Evolutionary conservation across 495 filamentous ascomycete genomes (phyloP).

Genomic region (Penicillium cinerascens): DNA sequence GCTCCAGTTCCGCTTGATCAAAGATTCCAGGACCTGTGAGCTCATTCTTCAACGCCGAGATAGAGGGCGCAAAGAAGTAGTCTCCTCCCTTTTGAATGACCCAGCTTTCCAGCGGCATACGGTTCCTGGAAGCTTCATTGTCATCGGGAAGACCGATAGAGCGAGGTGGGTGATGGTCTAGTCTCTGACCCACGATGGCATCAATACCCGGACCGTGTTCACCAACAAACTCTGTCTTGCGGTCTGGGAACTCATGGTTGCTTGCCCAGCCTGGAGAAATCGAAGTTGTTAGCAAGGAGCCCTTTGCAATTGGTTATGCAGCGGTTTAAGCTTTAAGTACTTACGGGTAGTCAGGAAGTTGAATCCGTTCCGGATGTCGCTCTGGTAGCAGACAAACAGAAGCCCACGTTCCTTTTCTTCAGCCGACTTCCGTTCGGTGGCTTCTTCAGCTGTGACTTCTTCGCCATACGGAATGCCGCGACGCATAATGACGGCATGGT

Average conservation of each 20-base stretch:
- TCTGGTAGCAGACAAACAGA: conserved; percentile 24
- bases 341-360: conserved; percentile 20
- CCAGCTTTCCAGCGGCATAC: conserved; percentile 14
- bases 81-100: conserved; percentile 19
- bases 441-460: neutral
- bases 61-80: conserved; percentile 25
- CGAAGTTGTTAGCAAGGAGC: too few relatives aligned
- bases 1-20: too few relatives aligned
- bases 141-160: conserved; percentile 15
- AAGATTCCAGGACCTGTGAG: neutral
- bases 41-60: neutral
- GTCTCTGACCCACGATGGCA: conserved; percentile 19
- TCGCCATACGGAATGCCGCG: conserved; percentile 22
- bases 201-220: conserved; percentile 19
- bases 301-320: too few relatives aligned
- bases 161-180: conserved; percentile 12
- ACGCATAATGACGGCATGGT: conserved; percentile 26
- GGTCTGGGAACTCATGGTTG: conserved; percentile 17
- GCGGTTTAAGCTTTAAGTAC: too few relatives aligned
- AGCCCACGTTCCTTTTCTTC: conserved; percentile 18
- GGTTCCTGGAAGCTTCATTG: neutral
- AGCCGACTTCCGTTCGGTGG: neutral
- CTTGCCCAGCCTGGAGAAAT: conserved; percentile 13
- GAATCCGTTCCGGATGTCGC: conserved; percentile 22
- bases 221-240: conserved; percentile 1